phyloP scores from a whole-genome alignment of 805 yeast species.

The Candida nonsorbophila region DNA sequence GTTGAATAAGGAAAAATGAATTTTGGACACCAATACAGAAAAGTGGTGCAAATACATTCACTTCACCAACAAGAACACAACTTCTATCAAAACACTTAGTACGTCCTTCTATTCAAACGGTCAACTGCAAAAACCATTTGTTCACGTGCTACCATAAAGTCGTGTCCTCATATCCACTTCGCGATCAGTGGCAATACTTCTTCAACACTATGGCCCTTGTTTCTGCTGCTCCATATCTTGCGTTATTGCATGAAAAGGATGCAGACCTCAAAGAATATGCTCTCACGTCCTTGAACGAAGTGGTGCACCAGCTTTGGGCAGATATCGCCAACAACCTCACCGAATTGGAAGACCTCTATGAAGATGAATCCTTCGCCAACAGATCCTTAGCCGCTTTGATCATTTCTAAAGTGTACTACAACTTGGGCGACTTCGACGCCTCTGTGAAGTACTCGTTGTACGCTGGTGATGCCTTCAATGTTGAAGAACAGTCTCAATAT shows the following conservation, averaged over 20 bases:
- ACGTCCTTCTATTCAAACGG: too few species aligned
- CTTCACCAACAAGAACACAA: too few species aligned
- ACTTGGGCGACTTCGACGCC: conserved; percentile 88
- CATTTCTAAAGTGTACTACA: conserved; percentile 85
- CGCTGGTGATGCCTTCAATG: conserved; percentile 76
- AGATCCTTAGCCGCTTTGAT: conserved; percentile 84
- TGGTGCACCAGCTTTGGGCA: conserved; percentile 94
- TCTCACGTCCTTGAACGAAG: conserved; percentile 67
- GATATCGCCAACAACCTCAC: conserved; percentile 89
- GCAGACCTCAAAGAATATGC: conserved; percentile 76
- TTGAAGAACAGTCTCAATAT: conserved; percentile 74
- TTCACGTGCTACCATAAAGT: background rate
- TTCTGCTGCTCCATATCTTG: conserved; percentile 88
- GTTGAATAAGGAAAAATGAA: too few species aligned
- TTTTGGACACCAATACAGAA: too few species aligned
- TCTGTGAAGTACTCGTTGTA: conserved; percentile 85
- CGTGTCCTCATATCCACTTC: conserved; percentile 1
- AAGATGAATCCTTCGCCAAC: conserved; percentile 72
- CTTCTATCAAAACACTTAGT: too few species aligned
- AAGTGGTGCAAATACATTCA: too few species aligned
- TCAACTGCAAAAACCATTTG: too few species aligned
- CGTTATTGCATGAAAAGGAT: conserved; percentile 82
- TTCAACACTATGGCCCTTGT: conserved; percentile 54
- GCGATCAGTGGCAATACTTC: conserved; percentile 5
- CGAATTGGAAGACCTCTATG: conserved; percentile 87